Evolutionary conservation across 176 grass and related monocot genomes (phyloP).

Genomic region (Hordeum vulgare): DNA sequence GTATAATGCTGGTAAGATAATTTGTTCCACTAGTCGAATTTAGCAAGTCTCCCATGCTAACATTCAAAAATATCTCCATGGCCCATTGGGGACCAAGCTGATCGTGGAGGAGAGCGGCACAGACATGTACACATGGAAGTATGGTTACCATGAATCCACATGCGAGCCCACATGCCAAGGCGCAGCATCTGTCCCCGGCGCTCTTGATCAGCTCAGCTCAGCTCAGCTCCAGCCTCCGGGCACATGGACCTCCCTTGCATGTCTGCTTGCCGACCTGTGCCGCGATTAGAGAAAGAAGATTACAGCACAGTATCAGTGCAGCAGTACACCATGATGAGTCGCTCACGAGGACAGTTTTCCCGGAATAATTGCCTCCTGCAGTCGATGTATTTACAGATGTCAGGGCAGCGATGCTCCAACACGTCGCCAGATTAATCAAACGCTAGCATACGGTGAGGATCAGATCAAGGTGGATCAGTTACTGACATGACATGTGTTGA

Average conservation of each 20-base stretch:
- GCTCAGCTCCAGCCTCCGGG: too few relatives aligned
- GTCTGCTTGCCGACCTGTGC: neutral
- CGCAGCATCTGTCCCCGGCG: neutral
- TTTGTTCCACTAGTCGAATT: neutral
- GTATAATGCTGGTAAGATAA: neutral
- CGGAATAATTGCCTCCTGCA: neutral
- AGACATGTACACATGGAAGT: conserved; percentile 1
- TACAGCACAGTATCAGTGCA: neutral
- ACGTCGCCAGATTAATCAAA: neutral
- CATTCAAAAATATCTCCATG: neutral
- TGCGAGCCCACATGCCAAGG: conserved; percentile 34
- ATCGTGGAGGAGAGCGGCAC: neutral
- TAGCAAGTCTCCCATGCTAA: neutral
- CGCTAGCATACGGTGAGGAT: neutral
- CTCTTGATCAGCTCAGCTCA: neutral
- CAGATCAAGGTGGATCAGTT: neutral
- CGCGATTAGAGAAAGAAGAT: neutral
- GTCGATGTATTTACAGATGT: neutral
- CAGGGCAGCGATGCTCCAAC: too few relatives aligned
- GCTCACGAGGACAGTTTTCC: neutral
- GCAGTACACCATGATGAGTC: neutral
- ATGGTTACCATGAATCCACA: conserved; percentile 6
- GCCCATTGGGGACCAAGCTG: neutral
- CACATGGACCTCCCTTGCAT: conserved; percentile 14
- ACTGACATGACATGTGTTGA: neutral